Evolutionary conservation across 306 rosid species (phyloP), one percentile per base, ranked within the genome.

Genomic region (Vachellia collinsii): DNA sequence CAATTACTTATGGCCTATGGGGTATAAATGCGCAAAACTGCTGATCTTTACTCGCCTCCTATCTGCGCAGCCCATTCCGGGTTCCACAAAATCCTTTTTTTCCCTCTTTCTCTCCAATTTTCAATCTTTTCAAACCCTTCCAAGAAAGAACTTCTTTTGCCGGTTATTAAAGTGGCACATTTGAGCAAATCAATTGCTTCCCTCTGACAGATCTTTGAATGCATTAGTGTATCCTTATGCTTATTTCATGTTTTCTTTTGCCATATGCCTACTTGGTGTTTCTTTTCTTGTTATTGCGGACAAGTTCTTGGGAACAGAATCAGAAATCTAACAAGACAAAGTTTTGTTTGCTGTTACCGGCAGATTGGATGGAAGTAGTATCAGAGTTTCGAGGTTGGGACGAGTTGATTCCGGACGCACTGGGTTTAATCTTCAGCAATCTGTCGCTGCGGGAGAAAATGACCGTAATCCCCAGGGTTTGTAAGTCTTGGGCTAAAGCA

Each of bases 401-500:
- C 70, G 99, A 96, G 80, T 75, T 96, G 79, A 93, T 93, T 78
- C 99, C 98, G 0, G 99, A 96, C 66, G 93, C 98, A 4, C 70
- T 96, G 70, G 98, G 97, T 39, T 82, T 96, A 71, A 96, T 96
- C 82, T 96, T 96, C 91, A 80, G 83, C 64, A 86, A 96, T 56
- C 89, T 96, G 7, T 79, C 93, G 68, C 94, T 93, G 34, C 89
- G 89, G 61, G 99, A 92, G 70, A 88, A 76, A 64, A 90, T 93
- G 36, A 90, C 94, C 0, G 94, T 92, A 79, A 88, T 96, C 79
- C 99, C 99, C 4, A 80, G 91, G 88, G 98, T 93, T 23, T 96
- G 98, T 78, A 94, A 93, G 79, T 90, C 97, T 61, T 96, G 99
- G 99, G 79, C 85, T 82, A 90, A 82, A 82, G 97, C 91, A n/a